Conservation (phyloP, 2,329 filamentous ascomycete species). For the Ophiosphaerella narmari region DNA sequence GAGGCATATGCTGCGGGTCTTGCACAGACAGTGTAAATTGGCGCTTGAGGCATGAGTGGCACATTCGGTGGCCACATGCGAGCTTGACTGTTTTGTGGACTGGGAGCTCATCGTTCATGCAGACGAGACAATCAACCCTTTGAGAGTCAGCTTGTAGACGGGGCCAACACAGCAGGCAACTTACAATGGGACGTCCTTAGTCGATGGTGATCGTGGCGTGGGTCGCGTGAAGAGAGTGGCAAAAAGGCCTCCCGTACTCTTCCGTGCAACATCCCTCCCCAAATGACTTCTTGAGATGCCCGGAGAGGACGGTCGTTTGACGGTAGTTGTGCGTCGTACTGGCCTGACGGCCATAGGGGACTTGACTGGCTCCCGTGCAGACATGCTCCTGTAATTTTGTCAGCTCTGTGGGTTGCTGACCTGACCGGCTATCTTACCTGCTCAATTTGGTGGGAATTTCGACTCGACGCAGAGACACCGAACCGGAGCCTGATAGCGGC, state of each 20-base stretch:
- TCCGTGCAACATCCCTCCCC: constrained; percentile 30
- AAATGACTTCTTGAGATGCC: constrained; percentile 33
- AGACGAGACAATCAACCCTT: constrained; percentile 74
- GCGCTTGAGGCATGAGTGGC: constrained; percentile 73
- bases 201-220: constrained; percentile 25
- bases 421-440: constrained; percentile 22
- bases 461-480: constrained; percentile 34
- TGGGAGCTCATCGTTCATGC: constrained; percentile 69
- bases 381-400: constrained; percentile 1
- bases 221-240: constrained; percentile 38
- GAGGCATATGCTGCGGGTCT: constrained; percentile 83
- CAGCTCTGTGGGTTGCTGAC: background rate
- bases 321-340: constrained; percentile 34
- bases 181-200: constrained; percentile 35
- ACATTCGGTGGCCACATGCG: constrained; percentile 81
- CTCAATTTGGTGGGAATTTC: constrained; percentile 34
- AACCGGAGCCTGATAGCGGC: constrained; percentile 38
- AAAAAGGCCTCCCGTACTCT: constrained; percentile 39
- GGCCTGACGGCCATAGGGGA: constrained; percentile 34
- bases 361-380: constrained; percentile 35
- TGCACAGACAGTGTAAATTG: constrained; percentile 76
- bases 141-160: constrained; percentile 13
- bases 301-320: constrained; percentile 32
- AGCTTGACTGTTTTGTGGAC: constrained; percentile 69
- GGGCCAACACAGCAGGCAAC: background rate